phyloP scores from a whole-genome alignment of 164 flowering plant genomes.

The Litsea cubeba region DNA sequence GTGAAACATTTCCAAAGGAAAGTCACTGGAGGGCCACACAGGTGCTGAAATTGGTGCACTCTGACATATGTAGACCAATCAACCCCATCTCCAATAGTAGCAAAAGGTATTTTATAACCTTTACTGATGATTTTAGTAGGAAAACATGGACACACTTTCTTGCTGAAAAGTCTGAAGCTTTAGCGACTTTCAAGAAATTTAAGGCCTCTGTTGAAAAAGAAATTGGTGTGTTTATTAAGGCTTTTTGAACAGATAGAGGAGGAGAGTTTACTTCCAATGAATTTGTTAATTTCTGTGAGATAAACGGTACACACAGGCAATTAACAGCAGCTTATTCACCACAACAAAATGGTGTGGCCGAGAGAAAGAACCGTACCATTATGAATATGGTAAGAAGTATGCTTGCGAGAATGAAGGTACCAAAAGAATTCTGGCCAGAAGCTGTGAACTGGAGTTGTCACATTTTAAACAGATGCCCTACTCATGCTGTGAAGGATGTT shows the following conservation, averaged over 20 bases:
- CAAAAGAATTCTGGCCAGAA: not conserved
- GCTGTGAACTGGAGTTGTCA: not conserved
- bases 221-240: not conserved
- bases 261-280: not conserved
- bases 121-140: too few species aligned
- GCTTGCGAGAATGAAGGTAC: not conserved
- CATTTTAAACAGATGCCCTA: not conserved
- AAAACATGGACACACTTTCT: not conserved
- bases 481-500: not conserved
- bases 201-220: not conserved
- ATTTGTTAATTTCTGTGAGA: not conserved
- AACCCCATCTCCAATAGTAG: too few species aligned
- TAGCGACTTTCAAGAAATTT: not conserved
- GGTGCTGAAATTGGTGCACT: not conserved
- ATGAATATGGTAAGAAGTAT: slow-evolving; percentile 1
- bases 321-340: not conserved
- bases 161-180: too few species aligned
- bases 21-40: not conserved
- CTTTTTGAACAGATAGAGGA: not conserved
- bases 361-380: too few species aligned
- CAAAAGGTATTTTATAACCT: too few species aligned
- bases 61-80: not conserved
- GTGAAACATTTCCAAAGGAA: not conserved
- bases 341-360: too few species aligned
- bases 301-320: not conserved